Percentiles rank a stretch among this genome's conserved stretches.
These are phyloP conservation scores for Wickerhamiella domercqiae DNA, from an alignment of 805 yeast species.

Conservation along the genomic window DNA sequence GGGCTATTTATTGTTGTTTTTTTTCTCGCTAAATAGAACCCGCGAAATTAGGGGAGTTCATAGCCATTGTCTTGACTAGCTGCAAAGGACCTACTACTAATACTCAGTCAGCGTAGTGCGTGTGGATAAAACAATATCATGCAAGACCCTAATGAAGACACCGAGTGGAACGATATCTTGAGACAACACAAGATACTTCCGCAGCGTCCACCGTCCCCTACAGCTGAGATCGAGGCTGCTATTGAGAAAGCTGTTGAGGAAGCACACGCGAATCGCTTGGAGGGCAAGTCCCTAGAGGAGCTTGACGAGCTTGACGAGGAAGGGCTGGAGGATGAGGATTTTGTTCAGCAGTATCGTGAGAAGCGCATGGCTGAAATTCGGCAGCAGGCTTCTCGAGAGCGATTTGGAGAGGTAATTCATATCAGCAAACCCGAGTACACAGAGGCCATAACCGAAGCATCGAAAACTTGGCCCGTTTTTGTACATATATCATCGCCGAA, in stretches of 20 bases:
- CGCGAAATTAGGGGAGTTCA: too few relatives aligned
- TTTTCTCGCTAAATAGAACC: too few relatives aligned
- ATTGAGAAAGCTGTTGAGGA: conserved; percentile 62
- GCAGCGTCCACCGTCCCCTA: conserved; percentile 76
- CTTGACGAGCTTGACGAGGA: conserved; percentile 80
- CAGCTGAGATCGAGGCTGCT: conserved; percentile 75
- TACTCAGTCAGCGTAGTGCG: too few relatives aligned
- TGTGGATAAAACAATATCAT: too few relatives aligned
- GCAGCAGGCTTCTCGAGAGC: conserved; percentile 37
- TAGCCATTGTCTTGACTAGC: too few relatives aligned
- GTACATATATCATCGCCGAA: conserved; percentile 59
- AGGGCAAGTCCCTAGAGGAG: conserved; percentile 61
- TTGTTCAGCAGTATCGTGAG: conserved; percentile 58
- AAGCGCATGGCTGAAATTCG: conserved; percentile 65
- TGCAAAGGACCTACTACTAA: too few relatives aligned
- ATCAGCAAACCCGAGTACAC: conserved; percentile 80
- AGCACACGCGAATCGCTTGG: conserved; percentile 75
- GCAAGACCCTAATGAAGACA: conserved; percentile 80
- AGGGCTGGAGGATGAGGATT: conserved; percentile 70
- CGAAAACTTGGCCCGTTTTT: conserved; percentile 46
- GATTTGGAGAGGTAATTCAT: conserved; percentile 63
- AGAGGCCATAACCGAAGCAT: conserved; percentile 70
- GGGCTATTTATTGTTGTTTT: too few relatives aligned
- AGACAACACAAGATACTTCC: conserved; percentile 87
- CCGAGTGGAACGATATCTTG: conserved; percentile 96